Base-by-base conservation (phyloP, 1,284 basidiomycete genomes). In the Cutaneotrichosporon curvatum region DNA sequence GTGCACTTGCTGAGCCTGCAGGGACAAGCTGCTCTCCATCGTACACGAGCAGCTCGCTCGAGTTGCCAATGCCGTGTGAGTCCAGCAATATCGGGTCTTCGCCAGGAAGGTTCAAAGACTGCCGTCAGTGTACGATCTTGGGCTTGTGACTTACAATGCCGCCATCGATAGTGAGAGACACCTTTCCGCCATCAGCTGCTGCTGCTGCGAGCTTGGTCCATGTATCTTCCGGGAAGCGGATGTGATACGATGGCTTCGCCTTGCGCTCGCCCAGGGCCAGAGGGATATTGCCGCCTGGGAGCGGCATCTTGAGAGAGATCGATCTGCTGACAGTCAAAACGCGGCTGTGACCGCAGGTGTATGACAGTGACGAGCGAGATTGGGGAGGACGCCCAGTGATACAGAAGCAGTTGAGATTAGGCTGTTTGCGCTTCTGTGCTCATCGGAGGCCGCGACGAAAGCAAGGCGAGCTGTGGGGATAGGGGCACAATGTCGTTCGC, bases 211-310 rank as follows among this genome's bases (percentile, higher is more conserved):
- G 51, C 22, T 52, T 40, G 1, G 33, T 30, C 63, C 61, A 67
- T 28, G 58, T 51, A 35, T 67, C 61, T 43, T 65, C 58, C 18
- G 66, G 62, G 21, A 67, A 61, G 20, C 58, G 57, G 44, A 68
- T 53, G 28, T 65, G 56, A 45, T 50, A 65, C 2, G 64, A 63
- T 3, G 56, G 57, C 11, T 48, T 51, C 18, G 38, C 25, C 9
- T 37, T 45, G 31, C 28, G 37, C 31, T 23, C 43, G 33, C 45
- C 40, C 10, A 37, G 46, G 34, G 45, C 50, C 22, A 57, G 47
- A 12, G 59, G 55, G 19, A 59, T 47, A 7, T 43, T 43, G 22
- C 55, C 58, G 37, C 43, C 38, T 8, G 58, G 57, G 7, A 63
- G 49, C 18, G 55, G 53, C 58, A 60, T 63, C 14, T n/a, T n/a